These are phyloP conservation scores for Fagus crenata DNA, from an alignment of 306 rosid genomes.

Conservation along the genomic window DNA sequence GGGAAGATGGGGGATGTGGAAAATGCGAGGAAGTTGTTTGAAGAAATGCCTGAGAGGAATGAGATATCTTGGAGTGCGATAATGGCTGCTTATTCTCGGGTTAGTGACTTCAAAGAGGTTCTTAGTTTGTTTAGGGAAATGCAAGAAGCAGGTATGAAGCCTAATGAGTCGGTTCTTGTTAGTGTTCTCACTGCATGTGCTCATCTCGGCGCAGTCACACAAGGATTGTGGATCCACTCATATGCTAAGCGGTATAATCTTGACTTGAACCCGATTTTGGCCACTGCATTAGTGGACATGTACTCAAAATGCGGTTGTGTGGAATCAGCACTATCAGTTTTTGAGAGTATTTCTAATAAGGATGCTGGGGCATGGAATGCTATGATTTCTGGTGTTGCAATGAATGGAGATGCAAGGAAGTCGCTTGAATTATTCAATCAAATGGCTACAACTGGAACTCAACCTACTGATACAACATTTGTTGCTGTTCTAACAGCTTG, in stretches of 20 bases:
- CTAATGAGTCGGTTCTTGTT: slow-evolving; percentile 46
- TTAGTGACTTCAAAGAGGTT: slow-evolving; percentile 42
- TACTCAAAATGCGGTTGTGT: slow-evolving; percentile 52
- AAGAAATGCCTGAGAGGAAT: slow-evolving; percentile 71
- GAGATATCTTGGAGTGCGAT: slow-evolving; percentile 61
- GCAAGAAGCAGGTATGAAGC: slow-evolving; percentile 39
- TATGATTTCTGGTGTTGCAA: slow-evolving; percentile 44
- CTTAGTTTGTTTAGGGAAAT: slow-evolving; percentile 40
- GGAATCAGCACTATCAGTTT: slow-evolving; percentile 42
- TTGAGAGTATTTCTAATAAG: slow-evolving; percentile 31
- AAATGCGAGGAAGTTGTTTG: slow-evolving; percentile 64
- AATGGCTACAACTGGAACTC: slow-evolving; percentile 31
- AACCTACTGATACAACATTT: slow-evolving; percentile 48
- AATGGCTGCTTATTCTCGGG: slow-evolving; percentile 50
- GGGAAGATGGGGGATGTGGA: slow-evolving; percentile 65
- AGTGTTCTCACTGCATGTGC: slow-evolving; percentile 47
- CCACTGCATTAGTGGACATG: slow-evolving; percentile 51
- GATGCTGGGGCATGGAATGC: slow-evolving; percentile 50
- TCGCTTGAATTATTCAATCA: slow-evolving; percentile 39
- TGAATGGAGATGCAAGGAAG: slow-evolving; percentile 46
- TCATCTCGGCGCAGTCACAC: slow-evolving; percentile 44
- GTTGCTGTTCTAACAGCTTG: slow-evolving; percentile 45
- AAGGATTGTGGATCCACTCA: slow-evolving; percentile 50
- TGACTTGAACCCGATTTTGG: slow-evolving; percentile 42
- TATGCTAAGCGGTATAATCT: slow-evolving; percentile 37